Percentiles rank a stretch among this genome's conserved stretches.
Evolutionary conservation across 768 basidiomycete species (phyloP).

Genomic region (Termitomyces sp.): DNA sequence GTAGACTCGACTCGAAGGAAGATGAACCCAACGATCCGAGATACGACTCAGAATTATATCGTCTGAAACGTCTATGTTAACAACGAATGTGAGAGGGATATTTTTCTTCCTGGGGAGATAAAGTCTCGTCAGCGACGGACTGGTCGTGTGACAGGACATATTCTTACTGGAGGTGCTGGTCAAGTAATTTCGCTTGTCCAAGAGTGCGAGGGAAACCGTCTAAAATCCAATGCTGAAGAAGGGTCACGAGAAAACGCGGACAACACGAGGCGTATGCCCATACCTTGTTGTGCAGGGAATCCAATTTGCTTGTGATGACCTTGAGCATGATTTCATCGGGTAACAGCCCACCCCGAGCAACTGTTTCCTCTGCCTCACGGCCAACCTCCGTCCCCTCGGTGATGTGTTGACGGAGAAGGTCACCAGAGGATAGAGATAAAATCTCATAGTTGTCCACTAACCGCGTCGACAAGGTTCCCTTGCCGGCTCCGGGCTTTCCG

Average conservation of each 20-base stretch:
- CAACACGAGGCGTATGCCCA: slow-evolving; percentile 4
- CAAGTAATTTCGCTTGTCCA: slow-evolving; percentile 77
- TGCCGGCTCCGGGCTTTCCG: slow-evolving; percentile 80
- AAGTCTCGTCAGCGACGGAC: neutral
- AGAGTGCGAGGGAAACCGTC: slow-evolving; percentile 92
- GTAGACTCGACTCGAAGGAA: slow-evolving; percentile 86
- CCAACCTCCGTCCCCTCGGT: slow-evolving; percentile 73
- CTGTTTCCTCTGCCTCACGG: slow-evolving; percentile 68
- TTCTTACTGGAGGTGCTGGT: slow-evolving; percentile 67
- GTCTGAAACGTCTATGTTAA: slow-evolving; percentile 88
- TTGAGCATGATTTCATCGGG: slow-evolving; percentile 80
- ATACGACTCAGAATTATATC: slow-evolving; percentile 82
- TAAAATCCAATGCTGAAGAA: slow-evolving; percentile 77
- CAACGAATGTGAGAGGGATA: slow-evolving; percentile 71
- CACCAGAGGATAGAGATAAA: slow-evolving; percentile 75
- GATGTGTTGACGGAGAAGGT: slow-evolving; percentile 84
- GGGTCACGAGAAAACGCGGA: neutral
- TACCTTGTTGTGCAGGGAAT: slow-evolving; percentile 63
- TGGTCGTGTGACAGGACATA: slow-evolving; percentile 1
- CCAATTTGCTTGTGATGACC: slow-evolving; percentile 71
- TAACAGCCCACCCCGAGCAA: slow-evolving; percentile 73
- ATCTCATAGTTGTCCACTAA: slow-evolving; percentile 82
- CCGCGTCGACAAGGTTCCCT: slow-evolving; percentile 78
- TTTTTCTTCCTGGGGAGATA: slow-evolving; percentile 46
- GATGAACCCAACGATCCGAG: slow-evolving; percentile 87